Evolutionary conservation across 768 basidiomycete species (phyloP), one percentile per base, ranked within the genome.

Genomic region (Collybia nuda): DNA sequence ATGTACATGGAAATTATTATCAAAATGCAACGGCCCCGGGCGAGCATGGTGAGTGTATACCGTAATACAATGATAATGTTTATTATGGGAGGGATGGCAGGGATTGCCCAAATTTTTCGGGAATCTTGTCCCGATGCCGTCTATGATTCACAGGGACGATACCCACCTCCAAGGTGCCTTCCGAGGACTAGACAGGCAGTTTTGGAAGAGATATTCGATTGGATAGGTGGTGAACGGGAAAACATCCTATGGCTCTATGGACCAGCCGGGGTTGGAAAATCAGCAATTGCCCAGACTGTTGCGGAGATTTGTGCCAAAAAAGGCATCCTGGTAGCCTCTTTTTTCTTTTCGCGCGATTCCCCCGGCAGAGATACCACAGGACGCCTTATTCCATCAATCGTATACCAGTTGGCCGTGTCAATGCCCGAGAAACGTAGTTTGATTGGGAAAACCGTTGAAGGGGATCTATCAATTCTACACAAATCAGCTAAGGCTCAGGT

Each of bases 301-400:
- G 59, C 63, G 3, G 66, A 62, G 22, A 23, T 44, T 1, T 61
- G 64, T 23, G 58, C 44, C 48, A 52, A 29, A 24, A 36, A 24
- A 24, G 54, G 46, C 9, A 47, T 40, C 5, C 58, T 68, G 5
- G 65, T 60, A 21, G 69, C 67, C 0, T 64, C 60, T 40, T 71
- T 70, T 55, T 72, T 71, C 47, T 72, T 73, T 57, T 67, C 63
- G 2, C 58, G 68, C 12, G 49, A 56, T 19, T 62, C 62, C 36
- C 36, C 57, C 9, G 57, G 59, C 21, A 56, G 68, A 6, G 62
- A 57, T 17, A 60, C 58, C 14, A 56, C 54, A 2, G 53, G 47
- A 12, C 54, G 57, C 9, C 54, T 73, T 4, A 43, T 72, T 6
- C 51, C 70, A 0, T 69, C 71, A 0, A 38, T 72, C 15, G 62